phyloP scores from a whole-genome alignment of 1,284 basidiomycete genomes.

The Pulveroboletus sp. region DNA sequence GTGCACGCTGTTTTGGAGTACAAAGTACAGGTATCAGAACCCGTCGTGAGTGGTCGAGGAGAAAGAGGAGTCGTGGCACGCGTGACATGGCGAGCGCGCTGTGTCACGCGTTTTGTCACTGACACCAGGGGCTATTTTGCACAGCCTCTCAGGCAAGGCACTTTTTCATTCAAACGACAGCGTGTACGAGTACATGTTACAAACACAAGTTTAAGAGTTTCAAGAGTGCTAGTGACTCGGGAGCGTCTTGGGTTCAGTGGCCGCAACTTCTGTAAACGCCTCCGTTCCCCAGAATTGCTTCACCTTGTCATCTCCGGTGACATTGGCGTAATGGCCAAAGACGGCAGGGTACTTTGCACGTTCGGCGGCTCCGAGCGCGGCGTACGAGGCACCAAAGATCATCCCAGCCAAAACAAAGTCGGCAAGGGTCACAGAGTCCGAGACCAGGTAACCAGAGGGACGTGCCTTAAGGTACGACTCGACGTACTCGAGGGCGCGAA shows the following conservation, averaged over 20 bases:
- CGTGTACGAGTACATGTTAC: neutral
- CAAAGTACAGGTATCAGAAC: no score
- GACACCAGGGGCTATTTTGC: no score
- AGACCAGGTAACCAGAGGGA: slow-evolving; percentile 48
- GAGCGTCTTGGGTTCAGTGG: slow-evolving; percentile 15
- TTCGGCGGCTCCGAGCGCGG: slow-evolving; percentile 42
- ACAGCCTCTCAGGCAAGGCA: no score
- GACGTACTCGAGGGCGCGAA: slow-evolving; percentile 39
- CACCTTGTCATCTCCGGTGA: slow-evolving; percentile 51
- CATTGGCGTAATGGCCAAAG: slow-evolving; percentile 50
- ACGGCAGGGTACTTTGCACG: slow-evolving; percentile 48
- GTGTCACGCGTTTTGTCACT: no score
- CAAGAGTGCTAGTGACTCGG: no score
- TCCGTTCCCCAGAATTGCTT: slow-evolving; percentile 30
- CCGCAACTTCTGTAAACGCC: slow-evolving; percentile 11
- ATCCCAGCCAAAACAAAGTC: slow-evolving; percentile 53
- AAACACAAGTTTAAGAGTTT: neutral
- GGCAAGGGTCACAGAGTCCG: slow-evolving; percentile 60
- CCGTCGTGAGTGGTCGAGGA: no score
- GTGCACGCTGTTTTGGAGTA: neutral
- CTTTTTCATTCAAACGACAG: neutral
- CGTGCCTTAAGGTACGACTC: slow-evolving; percentile 51
- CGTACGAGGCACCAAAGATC: slow-evolving; percentile 30
- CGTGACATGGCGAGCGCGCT: no score
- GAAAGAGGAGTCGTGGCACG: no score